Conservation (phyloP, 306 rosid genomes). For the Cotoneaster glaucophyllus region DNA sequence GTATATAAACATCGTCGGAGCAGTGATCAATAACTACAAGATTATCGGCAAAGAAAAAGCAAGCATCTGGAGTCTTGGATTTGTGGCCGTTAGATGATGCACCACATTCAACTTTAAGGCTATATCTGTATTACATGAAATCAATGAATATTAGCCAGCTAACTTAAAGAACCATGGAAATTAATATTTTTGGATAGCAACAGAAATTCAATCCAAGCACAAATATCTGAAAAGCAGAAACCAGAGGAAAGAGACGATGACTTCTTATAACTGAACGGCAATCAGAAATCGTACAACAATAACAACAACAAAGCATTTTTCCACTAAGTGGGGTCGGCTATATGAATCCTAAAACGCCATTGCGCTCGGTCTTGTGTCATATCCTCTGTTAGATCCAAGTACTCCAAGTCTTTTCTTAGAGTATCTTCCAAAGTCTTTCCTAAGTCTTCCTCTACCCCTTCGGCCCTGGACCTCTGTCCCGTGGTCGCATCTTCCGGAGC, state of each 20-base stretch:
- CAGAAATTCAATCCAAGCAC: neutral
- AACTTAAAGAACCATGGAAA: neutral
- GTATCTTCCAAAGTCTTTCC: too few relatives aligned
- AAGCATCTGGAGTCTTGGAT: slow-evolving; percentile 89
- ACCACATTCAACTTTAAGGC: slow-evolving; percentile 90
- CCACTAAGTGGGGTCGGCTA: too few relatives aligned
- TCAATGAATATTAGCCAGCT: neutral
- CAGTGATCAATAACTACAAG: slow-evolving; percentile 74
- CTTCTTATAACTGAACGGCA: neutral
- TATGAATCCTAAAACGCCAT: too few relatives aligned
- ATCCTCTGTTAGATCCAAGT: too few relatives aligned
- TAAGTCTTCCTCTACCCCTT: too few relatives aligned
- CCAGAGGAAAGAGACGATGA: neutral
- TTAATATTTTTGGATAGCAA: neutral
- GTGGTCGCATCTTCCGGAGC: too few relatives aligned
- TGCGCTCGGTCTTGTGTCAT: too few relatives aligned
- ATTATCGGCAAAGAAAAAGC: slow-evolving; percentile 92
- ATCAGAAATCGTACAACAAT: neutral
- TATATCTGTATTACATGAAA: slow-evolving; percentile 59
- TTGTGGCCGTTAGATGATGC: slow-evolving; percentile 53
- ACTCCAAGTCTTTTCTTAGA: too few relatives aligned
- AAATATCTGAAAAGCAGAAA: neutral
- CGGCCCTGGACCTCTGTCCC: too few relatives aligned
- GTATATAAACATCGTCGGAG: slow-evolving; percentile 71
- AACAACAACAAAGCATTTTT: too few relatives aligned